Evolutionary conservation across 176 grass and related monocot genomes (phyloP).

Genomic region (Metroxylon sagu): DNA sequence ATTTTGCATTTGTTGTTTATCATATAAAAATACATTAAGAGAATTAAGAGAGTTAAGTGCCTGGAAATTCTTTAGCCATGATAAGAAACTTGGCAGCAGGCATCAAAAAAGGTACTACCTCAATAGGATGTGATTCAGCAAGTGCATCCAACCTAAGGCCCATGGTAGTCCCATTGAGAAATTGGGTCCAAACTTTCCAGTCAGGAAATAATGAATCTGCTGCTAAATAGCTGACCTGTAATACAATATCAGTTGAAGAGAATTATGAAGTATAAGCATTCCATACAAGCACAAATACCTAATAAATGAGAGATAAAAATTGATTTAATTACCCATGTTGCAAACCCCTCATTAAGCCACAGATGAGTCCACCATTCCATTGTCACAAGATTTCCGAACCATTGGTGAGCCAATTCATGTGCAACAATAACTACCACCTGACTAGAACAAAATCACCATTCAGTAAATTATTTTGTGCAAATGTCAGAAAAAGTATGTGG

Average conservation of each 20-base stretch:
- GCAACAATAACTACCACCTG: slow-evolving; percentile 88
- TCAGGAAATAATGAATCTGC: slow-evolving; percentile 75
- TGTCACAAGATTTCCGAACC: slow-evolving; percentile 98
- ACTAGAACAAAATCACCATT: slow-evolving; percentile 3
- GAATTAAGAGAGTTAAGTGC: no score
- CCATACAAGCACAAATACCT: not conserved
- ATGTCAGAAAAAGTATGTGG: not conserved
- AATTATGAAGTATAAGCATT: not conserved
- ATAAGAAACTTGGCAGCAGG: slow-evolving; percentile 16
- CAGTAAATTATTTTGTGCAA: not conserved
- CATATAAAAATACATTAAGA: no score
- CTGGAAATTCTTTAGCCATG: not conserved
- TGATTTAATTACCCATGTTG: slow-evolving; percentile 71
- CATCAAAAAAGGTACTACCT: slow-evolving; percentile 37
- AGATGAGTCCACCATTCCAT: slow-evolving; percentile 99
- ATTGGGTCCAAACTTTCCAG: slow-evolving; percentile 97
- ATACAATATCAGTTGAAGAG: slow-evolving; percentile 5
- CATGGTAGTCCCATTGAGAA: slow-evolving; percentile 64
- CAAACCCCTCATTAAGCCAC: slow-evolving; percentile 97
- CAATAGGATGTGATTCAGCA: slow-evolving; percentile 88
- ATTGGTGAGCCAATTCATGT: slow-evolving; percentile 96
- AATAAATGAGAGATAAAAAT: not conserved
- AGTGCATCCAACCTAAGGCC: slow-evolving; percentile 83
- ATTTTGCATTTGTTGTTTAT: no score
- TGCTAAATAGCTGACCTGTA: slow-evolving; percentile 74